phyloP scores from a whole-genome alignment of 345 rosid genomes.

The Citrus hindsii region DNA sequence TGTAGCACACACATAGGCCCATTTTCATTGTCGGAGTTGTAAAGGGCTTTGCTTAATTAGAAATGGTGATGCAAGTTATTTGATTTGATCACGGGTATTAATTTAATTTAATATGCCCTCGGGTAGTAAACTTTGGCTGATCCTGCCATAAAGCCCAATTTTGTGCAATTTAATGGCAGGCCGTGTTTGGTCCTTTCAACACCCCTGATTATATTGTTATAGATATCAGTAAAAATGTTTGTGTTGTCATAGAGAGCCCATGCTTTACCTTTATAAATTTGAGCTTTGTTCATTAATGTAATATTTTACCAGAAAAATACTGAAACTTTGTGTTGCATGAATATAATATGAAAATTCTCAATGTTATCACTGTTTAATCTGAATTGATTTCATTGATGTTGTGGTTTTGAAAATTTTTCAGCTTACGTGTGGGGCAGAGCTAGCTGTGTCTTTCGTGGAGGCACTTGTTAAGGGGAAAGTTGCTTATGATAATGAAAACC shows the following conservation, averaged over 20 bases:
- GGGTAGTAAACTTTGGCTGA: not conserved
- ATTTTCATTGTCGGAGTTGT: not conserved
- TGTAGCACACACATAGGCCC: not conserved
- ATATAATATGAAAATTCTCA: not conserved
- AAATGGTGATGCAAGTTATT: not conserved
- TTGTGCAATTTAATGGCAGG: not conserved
- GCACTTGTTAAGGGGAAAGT: constrained; percentile 69
- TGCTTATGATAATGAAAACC: constrained; percentile 55
- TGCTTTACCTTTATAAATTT: not conserved
- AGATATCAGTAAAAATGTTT: not conserved
- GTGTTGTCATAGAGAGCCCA: not conserved
- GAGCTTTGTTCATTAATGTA: not conserved
- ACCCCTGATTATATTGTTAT: not conserved
- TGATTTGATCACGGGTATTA: not conserved
- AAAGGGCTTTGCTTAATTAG: not conserved
- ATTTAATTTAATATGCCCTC: not conserved
- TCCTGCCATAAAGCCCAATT: not conserved
- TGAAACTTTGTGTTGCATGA: not conserved
- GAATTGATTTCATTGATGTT: not conserved
- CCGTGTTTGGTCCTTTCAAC: not conserved
- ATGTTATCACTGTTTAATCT: not conserved
- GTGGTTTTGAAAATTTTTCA: constrained; percentile 27
- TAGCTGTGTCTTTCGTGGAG: constrained; percentile 70
- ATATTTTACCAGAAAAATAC: not conserved
- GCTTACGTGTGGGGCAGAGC: constrained; percentile 93